These are phyloP conservation scores for Oryza meridionalis DNA, from an alignment of 176 grass and related monocot species.

Conservation along the genomic window DNA sequence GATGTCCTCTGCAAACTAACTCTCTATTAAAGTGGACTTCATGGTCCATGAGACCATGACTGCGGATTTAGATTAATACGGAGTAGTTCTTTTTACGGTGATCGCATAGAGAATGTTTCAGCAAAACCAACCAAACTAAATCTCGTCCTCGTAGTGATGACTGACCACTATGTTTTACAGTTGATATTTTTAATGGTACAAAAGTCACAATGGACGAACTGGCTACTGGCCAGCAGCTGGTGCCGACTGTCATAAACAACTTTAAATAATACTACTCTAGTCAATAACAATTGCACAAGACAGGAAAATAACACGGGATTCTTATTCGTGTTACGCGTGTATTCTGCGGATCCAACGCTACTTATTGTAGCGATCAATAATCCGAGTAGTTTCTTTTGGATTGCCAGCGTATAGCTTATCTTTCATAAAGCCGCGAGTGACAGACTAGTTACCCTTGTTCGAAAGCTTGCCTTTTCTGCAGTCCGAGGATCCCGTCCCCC, in stretches of 20 bases:
- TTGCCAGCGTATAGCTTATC: slow-evolving; percentile 1
- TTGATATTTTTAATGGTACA: no score
- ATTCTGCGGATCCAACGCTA: slow-evolving; percentile 27
- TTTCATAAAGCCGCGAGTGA: slow-evolving; percentile 16
- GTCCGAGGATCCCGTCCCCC: no score
- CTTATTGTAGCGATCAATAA: background rate
- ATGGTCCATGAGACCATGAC: no score
- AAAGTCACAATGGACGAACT: no score
- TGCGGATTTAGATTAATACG: no score
- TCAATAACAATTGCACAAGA: background rate
- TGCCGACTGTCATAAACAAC: background rate
- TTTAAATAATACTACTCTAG: background rate
- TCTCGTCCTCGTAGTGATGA: no score
- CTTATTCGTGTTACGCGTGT: background rate
- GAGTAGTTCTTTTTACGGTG: no score
- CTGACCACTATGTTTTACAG: no score
- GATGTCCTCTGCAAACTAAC: background rate
- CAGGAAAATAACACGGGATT: background rate
- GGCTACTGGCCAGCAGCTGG: background rate
- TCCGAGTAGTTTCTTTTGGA: background rate
- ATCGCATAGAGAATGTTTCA: no score
- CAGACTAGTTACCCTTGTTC: background rate
- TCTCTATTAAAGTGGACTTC: no score
- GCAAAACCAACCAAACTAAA: no score
- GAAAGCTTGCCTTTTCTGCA: slow-evolving; percentile 29